A percentile compares a stretch with the other conserved stretches of the same genome.
Conservation (phyloP, 2,329 filamentous ascomycete species). For the Plectosphaerella sp. region DNA sequence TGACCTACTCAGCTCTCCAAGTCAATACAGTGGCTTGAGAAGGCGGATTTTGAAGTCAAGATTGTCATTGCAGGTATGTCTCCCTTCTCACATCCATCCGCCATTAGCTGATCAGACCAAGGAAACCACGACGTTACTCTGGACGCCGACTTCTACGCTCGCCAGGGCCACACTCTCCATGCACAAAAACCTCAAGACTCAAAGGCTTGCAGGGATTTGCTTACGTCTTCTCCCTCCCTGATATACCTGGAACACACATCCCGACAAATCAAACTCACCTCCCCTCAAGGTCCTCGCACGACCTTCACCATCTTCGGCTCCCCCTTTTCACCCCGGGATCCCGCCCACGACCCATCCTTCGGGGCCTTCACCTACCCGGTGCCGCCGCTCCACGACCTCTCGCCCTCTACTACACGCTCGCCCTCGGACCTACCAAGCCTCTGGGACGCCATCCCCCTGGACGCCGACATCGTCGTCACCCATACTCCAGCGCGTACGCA, state of each 20-base stretch:
- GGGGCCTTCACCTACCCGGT: conserved; percentile 66
- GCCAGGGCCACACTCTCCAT: conserved; percentile 50
- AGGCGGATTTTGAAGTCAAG: conserved; percentile 63
- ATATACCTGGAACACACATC: conserved; percentile 61
- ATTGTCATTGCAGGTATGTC: conserved; percentile 62
- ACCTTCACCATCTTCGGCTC: conserved; percentile 67
- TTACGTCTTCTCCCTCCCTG: conserved; percentile 50
- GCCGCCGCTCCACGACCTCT: conserved; percentile 14
- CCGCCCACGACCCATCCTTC: conserved; percentile 22
- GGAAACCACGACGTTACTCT: conserved; percentile 75
- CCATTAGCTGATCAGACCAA: conserved; percentile 21
- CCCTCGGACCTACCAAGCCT: conserved; percentile 28
- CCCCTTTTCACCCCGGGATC: conserved; percentile 54
- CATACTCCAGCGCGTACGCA: conserved; percentile 63
- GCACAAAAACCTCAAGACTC: conserved; percentile 51
- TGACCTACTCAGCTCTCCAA: conserved; percentile 42
- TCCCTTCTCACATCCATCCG: not conserved
- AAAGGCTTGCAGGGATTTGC: conserved; percentile 46
- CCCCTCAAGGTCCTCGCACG: conserved; percentile 51
- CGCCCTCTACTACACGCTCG: conserved; percentile 7
- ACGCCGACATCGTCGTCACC: conserved; percentile 64
- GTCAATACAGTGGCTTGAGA: conserved; percentile 62
- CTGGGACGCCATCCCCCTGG: conserved; percentile 59
- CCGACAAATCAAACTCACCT: conserved; percentile 47
- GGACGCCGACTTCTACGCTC: conserved; percentile 56